Evolutionary conservation across 768 basidiomycete species (phyloP).

Genomic region (Auriscalpium orientale): DNA sequence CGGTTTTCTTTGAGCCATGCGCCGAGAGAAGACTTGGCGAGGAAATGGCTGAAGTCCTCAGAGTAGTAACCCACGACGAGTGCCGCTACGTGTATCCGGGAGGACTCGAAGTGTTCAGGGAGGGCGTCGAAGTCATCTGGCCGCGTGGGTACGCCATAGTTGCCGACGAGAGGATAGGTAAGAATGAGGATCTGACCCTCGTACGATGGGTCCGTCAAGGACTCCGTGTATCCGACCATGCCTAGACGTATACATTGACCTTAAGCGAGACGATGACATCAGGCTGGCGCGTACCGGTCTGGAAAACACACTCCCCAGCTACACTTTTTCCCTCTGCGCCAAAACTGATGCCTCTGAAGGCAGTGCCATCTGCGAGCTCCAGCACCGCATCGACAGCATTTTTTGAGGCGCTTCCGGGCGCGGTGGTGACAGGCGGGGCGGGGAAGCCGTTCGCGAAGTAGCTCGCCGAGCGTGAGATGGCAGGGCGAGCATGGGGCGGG

Average conservation of each 20-base stretch:
- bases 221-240: constrained; percentile 99
- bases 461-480: constrained; percentile 39
- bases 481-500: constrained; percentile 26
- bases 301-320: constrained; percentile 98
- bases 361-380: constrained; percentile 85
- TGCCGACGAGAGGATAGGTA: constrained; percentile 94
- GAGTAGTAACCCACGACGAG: constrained; percentile 93
- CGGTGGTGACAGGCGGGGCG: constrained; percentile 28
- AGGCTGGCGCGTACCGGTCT: constrained; percentile 67
- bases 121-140: constrained; percentile 42
- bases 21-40: constrained; percentile 81
- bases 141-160: constrained; percentile 91
- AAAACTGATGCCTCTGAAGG: constrained; percentile 85
- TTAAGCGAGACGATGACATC: not conserved
- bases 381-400: constrained; percentile 56
- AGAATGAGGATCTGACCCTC: constrained; percentile 96
- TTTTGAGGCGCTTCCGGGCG: constrained; percentile 13
- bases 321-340: constrained; percentile 88
- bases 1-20: constrained; percentile 93
- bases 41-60: constrained; percentile 89
- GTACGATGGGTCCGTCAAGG: constrained; percentile 96
- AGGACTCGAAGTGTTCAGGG: constrained; percentile 84
- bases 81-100: constrained; percentile 87
- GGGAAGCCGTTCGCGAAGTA: constrained; percentile 28
- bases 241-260: constrained; percentile 41